Evolutionary conservation across 2,329 filamentous ascomycete genomes (phyloP), one percentile per base, ranked within the genome.

Genomic region (Aaosphaeria arxii): DNA sequence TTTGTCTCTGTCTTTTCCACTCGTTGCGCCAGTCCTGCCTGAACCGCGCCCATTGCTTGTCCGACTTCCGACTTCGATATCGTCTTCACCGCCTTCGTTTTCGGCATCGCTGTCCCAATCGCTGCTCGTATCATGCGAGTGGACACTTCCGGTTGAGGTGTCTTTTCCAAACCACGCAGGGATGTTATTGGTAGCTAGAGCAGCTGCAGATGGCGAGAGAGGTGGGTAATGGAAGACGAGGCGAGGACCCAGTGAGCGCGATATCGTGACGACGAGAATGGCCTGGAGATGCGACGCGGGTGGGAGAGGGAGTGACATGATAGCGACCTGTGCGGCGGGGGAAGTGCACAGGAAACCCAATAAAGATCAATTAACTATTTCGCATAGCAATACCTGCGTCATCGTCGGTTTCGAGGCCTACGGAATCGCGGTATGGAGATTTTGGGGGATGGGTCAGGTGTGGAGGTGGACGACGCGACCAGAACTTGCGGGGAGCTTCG

Each of bases 211-310:
- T 2, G 66, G 63, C 24, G 69, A 69, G n/a, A 71, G 57, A 5
- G 66, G 66, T 28, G 70, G 70, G 40, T 72, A 72, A 53, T 73
- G 70, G 52, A 72, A 73, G 35, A 72, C 68, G n/a, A 73, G 66
- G 6, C 67, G 66, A 3, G 67, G 67, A 5, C 69, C 67, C 30
- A 67, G 67, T 13, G 64, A 67, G 42, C 66, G 68, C 50, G 66
- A 70, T 51, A 69, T 63, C 11, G 64, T 70, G 11, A 72, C 61
- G n/a, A 73, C 63, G 11, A 73, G 62, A 47, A 73, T 69, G 30
- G 70, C 63, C 47, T 71, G 63, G n/a, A 73, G 68, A 47, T 66
- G 64, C 9, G 67, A 68, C 7, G 66, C 60, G 6, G 66, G 65
- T 40, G 67, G 64, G 30, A 70, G 63, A 31, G 64, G 63, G 44